A percentile compares a stretch with the other conserved stretches of the same genome.
Evolutionary conservation across 1,284 basidiomycete genomes (phyloP).

Genomic region (Trichosporon ovoides): DNA sequence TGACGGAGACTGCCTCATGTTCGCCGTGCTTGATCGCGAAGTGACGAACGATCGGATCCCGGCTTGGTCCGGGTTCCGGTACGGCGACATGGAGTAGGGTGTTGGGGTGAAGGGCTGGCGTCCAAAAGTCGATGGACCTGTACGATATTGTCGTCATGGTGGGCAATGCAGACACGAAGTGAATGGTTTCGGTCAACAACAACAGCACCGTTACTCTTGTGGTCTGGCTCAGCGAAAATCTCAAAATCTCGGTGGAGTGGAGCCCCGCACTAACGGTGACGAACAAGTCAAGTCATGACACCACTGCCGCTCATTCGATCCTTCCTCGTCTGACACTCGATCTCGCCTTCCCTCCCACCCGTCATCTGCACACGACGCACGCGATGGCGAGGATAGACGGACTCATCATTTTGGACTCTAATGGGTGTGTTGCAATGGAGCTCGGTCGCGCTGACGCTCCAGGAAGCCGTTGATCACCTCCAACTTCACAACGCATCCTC

Average conservation of each 20-base stretch:
- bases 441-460: slow-evolving; percentile 7
- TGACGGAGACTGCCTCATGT: slow-evolving; percentile 28
- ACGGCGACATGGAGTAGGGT: slow-evolving; percentile 44
- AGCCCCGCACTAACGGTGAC: background rate
- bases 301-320: background rate
- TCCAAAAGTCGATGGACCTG: slow-evolving; percentile 39
- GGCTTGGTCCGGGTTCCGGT: slow-evolving; percentile 26
- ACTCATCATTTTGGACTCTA: slow-evolving; percentile 76
- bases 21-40: slow-evolving; percentile 40
- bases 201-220: background rate
- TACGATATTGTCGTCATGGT: slow-evolving; percentile 14
- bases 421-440: slow-evolving; percentile 56
- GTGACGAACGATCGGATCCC: slow-evolving; percentile 40
- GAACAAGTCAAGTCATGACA: background rate
- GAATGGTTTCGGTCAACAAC: background rate
- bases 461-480: slow-evolving; percentile 87
- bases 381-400: slow-evolving; percentile 64
- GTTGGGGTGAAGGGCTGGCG: slow-evolving; percentile 43
- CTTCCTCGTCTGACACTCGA: background rate
- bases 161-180: background rate
- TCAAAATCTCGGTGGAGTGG: background rate
- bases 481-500: slow-evolving; percentile 71
- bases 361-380: background rate
- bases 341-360: background rate
- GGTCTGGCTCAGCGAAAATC: background rate